Base-by-base conservation (phyloP, 305 asterid genomes). In the Coffea humblotiana region DNA sequence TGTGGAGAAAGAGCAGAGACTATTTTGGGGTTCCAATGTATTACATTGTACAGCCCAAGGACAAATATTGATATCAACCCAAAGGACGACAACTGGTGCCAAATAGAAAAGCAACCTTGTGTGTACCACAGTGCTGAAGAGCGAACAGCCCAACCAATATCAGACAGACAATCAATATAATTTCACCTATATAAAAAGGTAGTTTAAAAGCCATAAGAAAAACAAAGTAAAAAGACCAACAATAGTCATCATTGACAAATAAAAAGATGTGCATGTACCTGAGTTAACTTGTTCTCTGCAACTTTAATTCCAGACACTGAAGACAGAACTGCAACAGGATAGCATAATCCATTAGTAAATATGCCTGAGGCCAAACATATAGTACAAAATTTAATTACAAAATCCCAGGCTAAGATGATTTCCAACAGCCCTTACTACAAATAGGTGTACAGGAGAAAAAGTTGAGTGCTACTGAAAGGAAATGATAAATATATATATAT, bases 101-200 rank as follows among this genome's bases (percentile, higher is more conserved):
- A 88, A 96, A 96, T 83, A 96, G 81, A 90, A 91, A 81, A 27
- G 97, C 97, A 47, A 96, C 99, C 88, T 88, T 94, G 80, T 90
- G 97, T 77, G 99, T 96, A 60, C 99, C 99, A 85, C 82, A 85
- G 83, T 95, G 99, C 91, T 95, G 99, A 89, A 95, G 86, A 81
- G 99, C 99, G 85, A 95, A 95, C 72, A 95, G 90, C 71, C 98
- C 98, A 77, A 96, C 91, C 94, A 96, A 86, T 81, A 96, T 91
- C 80, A 86, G 78, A 83, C 97, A 91, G 81, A 94, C 85, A 79
- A 96, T 83, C 84, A 85, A 77, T 79, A 89, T 89, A 79, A 92
- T 90, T 61, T 64, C 89, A 86, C 97, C 99, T 96, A 80, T 48
- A 67, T 76, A 73, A 56, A 83, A 74, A 82, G 21, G 81, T 75